Conservation (phyloP, 1,139 yeast species). For the Saccharomyces hybrid region DNA sequence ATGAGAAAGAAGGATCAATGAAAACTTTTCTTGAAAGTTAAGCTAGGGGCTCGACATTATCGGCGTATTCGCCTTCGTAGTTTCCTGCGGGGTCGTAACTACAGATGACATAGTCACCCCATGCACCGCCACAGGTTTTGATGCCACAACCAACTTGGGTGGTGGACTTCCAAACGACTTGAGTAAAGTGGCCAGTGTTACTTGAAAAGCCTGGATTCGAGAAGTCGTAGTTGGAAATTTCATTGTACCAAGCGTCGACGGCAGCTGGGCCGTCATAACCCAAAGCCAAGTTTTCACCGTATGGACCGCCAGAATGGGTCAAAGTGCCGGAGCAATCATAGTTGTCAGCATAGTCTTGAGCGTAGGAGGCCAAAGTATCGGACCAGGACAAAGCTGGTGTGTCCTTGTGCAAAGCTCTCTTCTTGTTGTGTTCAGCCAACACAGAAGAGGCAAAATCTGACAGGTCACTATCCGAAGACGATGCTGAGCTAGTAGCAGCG, state of each 20-base stretch:
- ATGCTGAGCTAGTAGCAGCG: slow-evolving; percentile 16
- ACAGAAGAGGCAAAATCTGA: slow-evolving; percentile 36
- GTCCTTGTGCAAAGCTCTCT: slow-evolving; percentile 54
- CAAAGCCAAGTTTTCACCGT: slow-evolving; percentile 81
- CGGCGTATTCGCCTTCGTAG: slow-evolving; percentile 35
- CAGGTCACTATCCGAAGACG: slow-evolving; percentile 14
- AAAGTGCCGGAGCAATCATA: slow-evolving; percentile 63
- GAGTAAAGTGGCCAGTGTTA: slow-evolving; percentile 68
- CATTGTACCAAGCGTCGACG: slow-evolving; percentile 78
- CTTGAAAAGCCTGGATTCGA: slow-evolving; percentile 36
- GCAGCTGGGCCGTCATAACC: slow-evolving; percentile 57
- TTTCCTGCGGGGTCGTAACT: slow-evolving; percentile 57
- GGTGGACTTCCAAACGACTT: slow-evolving; percentile 69
- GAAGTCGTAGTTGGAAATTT: slow-evolving; percentile 52
- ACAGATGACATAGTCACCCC: slow-evolving; percentile 52
- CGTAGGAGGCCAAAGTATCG: slow-evolving; percentile 50
- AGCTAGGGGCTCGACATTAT: slow-evolving; percentile 24
- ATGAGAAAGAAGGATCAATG: neutral
- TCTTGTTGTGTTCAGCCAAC: slow-evolving; percentile 55
- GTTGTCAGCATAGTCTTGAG: slow-evolving; percentile 57
- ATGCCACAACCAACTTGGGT: slow-evolving; percentile 69
- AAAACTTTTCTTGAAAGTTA: neutral
- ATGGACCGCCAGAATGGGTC: slow-evolving; percentile 67
- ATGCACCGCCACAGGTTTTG: slow-evolving; percentile 38
- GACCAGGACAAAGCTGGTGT: slow-evolving; percentile 60